Conservation (phyloP, 78 protist species). For the Dictyostelium intermedium region DNA sequence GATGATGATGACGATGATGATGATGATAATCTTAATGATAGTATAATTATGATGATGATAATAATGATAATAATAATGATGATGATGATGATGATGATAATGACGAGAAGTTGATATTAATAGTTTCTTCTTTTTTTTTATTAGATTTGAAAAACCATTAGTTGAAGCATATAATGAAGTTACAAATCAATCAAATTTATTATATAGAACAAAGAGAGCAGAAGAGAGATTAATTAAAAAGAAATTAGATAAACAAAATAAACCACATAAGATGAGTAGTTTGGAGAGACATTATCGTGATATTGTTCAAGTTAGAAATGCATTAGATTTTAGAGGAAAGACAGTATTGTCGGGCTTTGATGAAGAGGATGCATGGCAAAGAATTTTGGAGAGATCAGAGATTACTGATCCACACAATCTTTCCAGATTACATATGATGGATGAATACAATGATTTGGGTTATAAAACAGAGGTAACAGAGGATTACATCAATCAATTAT, state of each 20-base stretch:
- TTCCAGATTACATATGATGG: slow-evolving; percentile 16
- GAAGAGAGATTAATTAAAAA: slow-evolving; percentile 23
- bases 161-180: slow-evolving; percentile 30
- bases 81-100: background rate
- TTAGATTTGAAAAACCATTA: slow-evolving; percentile 67
- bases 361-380: slow-evolving; percentile 66
- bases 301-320: slow-evolving; percentile 50
- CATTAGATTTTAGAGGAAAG: slow-evolving; percentile 18
- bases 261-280: background rate
- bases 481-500: slow-evolving; percentile 25
- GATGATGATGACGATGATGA: too few relatives aligned
- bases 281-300: slow-evolving; percentile 47
- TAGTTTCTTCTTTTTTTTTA: background rate
- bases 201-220: slow-evolving; percentile 13
- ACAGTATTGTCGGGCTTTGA: background rate
- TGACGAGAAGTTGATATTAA: background rate
- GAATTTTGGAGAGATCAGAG: slow-evolving; percentile 49
- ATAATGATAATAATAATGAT: background rate
- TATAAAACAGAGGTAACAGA: background rate
- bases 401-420: slow-evolving; percentile 37
- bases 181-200: background rate
- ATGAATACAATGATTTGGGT: slow-evolving; percentile 64
- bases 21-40: too few relatives aligned
- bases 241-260: background rate
- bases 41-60: too few relatives aligned